Percentiles rank a stretch among this genome's conserved stretches.
These are phyloP conservation scores for Camptophora hylomeconis DNA, from an alignment of 2,329 filamentous ascomycete species.

Conservation along the genomic window DNA sequence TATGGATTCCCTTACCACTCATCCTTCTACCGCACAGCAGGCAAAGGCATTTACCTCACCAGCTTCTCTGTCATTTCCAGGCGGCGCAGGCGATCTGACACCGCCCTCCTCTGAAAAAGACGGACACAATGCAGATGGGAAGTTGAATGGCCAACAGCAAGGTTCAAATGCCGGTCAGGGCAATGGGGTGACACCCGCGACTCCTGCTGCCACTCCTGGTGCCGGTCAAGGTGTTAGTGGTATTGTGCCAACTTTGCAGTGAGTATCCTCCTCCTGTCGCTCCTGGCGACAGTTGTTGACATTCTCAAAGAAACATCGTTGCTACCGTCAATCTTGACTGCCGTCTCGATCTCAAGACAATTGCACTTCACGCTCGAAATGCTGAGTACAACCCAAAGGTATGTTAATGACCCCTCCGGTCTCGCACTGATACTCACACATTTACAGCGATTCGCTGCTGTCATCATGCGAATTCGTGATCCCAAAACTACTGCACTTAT, in stretches of 20 bases:
- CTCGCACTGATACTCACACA: slow-evolving; percentile 27
- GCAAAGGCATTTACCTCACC: slow-evolving; percentile 92
- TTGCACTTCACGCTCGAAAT: slow-evolving; percentile 93
- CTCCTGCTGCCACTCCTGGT: slow-evolving; percentile 82
- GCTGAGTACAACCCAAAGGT: slow-evolving; percentile 98
- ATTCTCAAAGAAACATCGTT: slow-evolving; percentile 77
- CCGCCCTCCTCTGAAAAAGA: slow-evolving; percentile 64
- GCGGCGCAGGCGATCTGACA: slow-evolving; percentile 68
- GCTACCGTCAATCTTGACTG: slow-evolving; percentile 97
- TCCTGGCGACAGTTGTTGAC: slow-evolving; percentile 37
- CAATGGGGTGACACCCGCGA: slow-evolving; percentile 74
- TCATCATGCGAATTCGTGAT: slow-evolving; percentile 99
- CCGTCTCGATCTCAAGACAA: slow-evolving; percentile 95
- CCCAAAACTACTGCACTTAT: slow-evolving; percentile 97
- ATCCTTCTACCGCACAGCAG: slow-evolving; percentile 81
- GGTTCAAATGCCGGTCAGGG: slow-evolving; percentile 45
- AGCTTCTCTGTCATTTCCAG: slow-evolving; percentile 82
- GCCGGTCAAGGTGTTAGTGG: slow-evolving; percentile 73
- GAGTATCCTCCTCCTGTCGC: slow-evolving; percentile 52
- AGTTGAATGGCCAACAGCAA: slow-evolving; percentile 40
- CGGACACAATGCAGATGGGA: slow-evolving; percentile 38
- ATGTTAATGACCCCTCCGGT: slow-evolving; percentile 28
- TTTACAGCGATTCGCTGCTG: slow-evolving; percentile 84
- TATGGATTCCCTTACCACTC: slow-evolving; percentile 86
- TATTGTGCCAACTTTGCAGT: slow-evolving; percentile 89